These are phyloP conservation scores for Tremellales sp. DNA, from an alignment of 1,284 basidiomycete genomes.

Conservation along the genomic window DNA sequence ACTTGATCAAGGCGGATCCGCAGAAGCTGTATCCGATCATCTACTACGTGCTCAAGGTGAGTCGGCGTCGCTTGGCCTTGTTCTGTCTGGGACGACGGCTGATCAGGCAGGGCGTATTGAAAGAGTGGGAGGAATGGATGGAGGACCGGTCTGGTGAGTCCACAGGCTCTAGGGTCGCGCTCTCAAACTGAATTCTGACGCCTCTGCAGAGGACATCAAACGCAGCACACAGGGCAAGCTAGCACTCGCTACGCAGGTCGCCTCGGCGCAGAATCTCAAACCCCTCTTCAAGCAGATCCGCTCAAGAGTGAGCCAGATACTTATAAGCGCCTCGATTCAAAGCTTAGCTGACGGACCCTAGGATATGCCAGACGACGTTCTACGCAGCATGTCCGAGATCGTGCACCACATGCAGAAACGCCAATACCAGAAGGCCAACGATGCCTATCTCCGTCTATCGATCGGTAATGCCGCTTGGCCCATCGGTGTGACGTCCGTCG, in stretches of 20 bases:
- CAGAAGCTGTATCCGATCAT: conserved; percentile 96
- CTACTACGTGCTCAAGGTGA: conserved; percentile 85
- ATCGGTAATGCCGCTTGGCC: conserved; percentile 99
- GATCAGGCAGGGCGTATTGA: conserved; percentile 60
- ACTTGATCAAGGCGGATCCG: conserved; percentile 83
- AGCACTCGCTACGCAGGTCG: conserved; percentile 90
- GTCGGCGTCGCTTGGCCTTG: conserved; percentile 5
- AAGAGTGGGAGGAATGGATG: conserved; percentile 95
- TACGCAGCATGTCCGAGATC: conserved; percentile 87
- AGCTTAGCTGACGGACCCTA: conserved; percentile 36
- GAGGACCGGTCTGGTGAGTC: conserved; percentile 76
- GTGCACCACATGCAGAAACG: conserved; percentile 94
- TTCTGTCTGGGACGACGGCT: not conserved
- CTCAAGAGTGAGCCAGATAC: conserved; percentile 62
- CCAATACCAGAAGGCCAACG: conserved; percentile 91
- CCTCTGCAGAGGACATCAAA: conserved; percentile 59
- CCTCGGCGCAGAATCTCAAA: conserved; percentile 94
- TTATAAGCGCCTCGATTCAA: not conserved
- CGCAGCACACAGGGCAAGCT: conserved; percentile 86
- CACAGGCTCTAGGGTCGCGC: conserved; percentile 50
- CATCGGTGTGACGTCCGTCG: conserved; percentile 98
- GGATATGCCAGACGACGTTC: conserved; percentile 78
- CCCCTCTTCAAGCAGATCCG: conserved; percentile 89
- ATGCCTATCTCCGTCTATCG: conserved; percentile 90
- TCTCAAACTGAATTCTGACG: conserved; percentile 31